phyloP scores from a whole-genome alignment of 2,329 filamentous ascomycete genomes.

The Pseudocercospora cruenta region DNA sequence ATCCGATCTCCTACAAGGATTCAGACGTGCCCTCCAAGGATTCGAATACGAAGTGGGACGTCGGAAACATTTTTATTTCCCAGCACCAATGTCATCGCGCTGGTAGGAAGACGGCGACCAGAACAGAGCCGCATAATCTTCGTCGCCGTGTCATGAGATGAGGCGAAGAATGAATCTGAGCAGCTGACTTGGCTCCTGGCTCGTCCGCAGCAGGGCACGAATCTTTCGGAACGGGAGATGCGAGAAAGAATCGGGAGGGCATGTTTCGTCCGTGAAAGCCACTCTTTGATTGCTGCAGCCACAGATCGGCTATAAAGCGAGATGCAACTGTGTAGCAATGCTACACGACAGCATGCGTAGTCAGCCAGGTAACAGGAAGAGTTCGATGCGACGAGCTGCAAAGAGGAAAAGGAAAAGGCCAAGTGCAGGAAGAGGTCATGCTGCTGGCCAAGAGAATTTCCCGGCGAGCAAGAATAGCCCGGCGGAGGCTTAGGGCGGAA shows the following conservation, averaged over 20 bases:
- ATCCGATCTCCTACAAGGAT: background rate
- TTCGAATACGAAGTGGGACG: background rate
- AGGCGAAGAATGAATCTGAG: background rate
- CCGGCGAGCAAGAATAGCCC: background rate
- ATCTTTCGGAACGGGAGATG: constrained; percentile 4
- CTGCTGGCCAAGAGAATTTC: background rate
- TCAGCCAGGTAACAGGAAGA: background rate
- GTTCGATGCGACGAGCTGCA: background rate
- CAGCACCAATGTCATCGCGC: background rate
- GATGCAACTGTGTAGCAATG: constrained; percentile 6
- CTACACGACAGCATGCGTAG: background rate
- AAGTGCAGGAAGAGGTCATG: constrained; percentile 1
- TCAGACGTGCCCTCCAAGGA: background rate
- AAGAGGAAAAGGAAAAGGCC: constrained; percentile 7
- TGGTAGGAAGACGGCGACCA: constrained; percentile 9
- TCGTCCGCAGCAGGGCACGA: background rate
- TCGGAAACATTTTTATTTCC: background rate
- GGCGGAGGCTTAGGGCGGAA: background rate
- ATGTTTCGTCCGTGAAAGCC: constrained; percentile 7
- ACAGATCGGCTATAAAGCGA: constrained; percentile 8
- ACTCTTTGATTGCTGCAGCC: background rate
- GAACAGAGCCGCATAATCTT: constrained; percentile 4
- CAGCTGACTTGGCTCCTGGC: constrained; percentile 4
- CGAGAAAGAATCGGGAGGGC: constrained; percentile 12
- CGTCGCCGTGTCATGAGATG: constrained; percentile 14